Base-by-base conservation (phyloP, 805 yeast species). In the Suhomyces sp. region DNA sequence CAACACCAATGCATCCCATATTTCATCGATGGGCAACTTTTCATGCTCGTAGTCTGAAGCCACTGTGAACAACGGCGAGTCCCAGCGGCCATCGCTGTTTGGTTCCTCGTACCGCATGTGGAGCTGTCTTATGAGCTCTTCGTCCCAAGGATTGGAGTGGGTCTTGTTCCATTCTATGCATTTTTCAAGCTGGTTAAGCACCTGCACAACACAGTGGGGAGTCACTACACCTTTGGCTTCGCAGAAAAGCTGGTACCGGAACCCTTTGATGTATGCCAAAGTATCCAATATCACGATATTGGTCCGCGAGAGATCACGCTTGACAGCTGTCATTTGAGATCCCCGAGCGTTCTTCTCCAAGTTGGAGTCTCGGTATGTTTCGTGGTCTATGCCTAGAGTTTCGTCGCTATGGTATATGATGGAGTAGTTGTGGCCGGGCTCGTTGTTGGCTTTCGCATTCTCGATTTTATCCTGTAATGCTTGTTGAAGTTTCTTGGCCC, bases 101-200 rank as follows among this genome's bases (percentile, higher is more conserved):
- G 99, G 99, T 66, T 94, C 99, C 69, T 94, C 99, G 64, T 86
- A 94, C 54, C 99, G 71, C 83, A 91, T 88, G 3, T 83, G 79
- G 53, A 93, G 72, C 49, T 87, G 92, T 13, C 78, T 77, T 40
- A 91, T 72, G 26, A 90, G 69, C 33, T 81, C 84, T 1, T 74
- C 77, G 45, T 83, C 85, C 97, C 97, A 91, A 12, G 72, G 67
- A 6, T 72, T 71, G 54, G 72, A 56, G 4, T 51, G 29, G 1
- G 58, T 41, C 9, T 55, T 52, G 65, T 90, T 90, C 88, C 92
- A 86, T 52, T 82, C 78, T 8, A 76, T 60, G 60, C 94, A 85
- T 13, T 73, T 72, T 0, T 82, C 86, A 4, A 79, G 59, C 0
- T 97, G 86, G 15, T 88, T 82, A 60, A 91, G 80, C 1, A 88